phyloP scores from a whole-genome alignment of 768 basidiomycete genomes.

The Suillus tomentosus region DNA sequence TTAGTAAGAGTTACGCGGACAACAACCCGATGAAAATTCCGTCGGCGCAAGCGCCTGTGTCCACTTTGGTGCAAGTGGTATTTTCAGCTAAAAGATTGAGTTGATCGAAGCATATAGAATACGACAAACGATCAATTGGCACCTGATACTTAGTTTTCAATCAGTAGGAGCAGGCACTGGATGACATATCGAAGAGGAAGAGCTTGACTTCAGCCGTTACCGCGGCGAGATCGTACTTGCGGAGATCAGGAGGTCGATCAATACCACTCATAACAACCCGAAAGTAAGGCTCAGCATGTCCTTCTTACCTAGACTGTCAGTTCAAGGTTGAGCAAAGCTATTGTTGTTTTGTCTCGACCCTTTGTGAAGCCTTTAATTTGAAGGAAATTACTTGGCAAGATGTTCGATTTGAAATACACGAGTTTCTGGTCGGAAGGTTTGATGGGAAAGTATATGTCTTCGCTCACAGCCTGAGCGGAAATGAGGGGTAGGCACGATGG shows the following conservation, averaged over 20 bases:
- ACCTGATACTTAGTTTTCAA: not conserved
- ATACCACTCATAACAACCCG: not conserved
- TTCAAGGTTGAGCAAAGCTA: not conserved
- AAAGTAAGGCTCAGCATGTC: not conserved
- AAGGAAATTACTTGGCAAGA: not conserved
- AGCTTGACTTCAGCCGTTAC: not conserved
- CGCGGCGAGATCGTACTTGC: not conserved
- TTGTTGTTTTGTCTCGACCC: not conserved
- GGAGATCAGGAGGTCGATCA: not conserved
- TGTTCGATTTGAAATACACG: not conserved
- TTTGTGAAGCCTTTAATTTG: not conserved
- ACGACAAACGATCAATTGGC: not conserved
- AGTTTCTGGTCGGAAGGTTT: not conserved
- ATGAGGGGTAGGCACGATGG: not conserved
- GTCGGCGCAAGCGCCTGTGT: not conserved
- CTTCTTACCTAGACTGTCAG: not conserved
- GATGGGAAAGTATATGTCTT: not conserved
- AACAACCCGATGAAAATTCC: too few species aligned
- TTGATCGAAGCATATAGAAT: not conserved
- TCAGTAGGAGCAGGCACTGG: not conserved
- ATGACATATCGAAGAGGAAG: not conserved
- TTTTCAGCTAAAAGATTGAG: not conserved
- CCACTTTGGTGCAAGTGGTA: not conserved
- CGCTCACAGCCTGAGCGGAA: not conserved
- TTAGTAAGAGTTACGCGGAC: not conserved